Percentiles rank a stretch among this genome's conserved stretches.
Conservation (phyloP, 352 stramenopile genomes). For the Phytophthora sojae region DNA sequence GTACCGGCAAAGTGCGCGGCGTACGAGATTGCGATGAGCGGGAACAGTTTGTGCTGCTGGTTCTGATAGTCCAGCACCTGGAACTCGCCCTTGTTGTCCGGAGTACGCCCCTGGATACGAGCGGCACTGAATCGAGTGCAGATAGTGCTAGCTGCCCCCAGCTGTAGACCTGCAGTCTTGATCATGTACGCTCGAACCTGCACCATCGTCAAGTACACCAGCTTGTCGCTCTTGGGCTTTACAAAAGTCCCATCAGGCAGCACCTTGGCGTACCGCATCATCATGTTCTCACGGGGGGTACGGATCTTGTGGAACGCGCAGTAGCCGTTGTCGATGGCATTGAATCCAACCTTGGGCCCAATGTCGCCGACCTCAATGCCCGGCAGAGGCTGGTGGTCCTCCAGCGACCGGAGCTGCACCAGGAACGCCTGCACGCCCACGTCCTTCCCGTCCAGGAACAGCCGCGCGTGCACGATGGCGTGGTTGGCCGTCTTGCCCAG, state of each 20-base stretch:
- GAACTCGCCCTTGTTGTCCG: constrained; percentile 43
- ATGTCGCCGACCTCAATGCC: constrained; percentile 43
- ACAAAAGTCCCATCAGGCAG: constrained; percentile 59
- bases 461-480: constrained; percentile 38
- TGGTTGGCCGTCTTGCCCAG: constrained; percentile 46
- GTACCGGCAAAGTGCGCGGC: not conserved
- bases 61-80: constrained; percentile 68
- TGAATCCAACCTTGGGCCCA: constrained; percentile 37
- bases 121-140: constrained; percentile 55
- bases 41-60: constrained; percentile 52
- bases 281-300: constrained; percentile 31
- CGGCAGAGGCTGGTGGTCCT: constrained; percentile 35
- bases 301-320: constrained; percentile 31
- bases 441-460: constrained; percentile 36
- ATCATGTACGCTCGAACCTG: constrained; percentile 45
- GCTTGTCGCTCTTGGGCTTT: constrained; percentile 67
- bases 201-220: constrained; percentile 70
- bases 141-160: constrained; percentile 42
- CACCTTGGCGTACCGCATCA: constrained; percentile 43
- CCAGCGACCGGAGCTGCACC: constrained; percentile 35
- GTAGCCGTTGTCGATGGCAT: constrained; percentile 21
- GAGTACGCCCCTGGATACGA: constrained; percentile 50
- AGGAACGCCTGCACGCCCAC: constrained; percentile 41
- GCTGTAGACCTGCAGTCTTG: constrained; percentile 9
- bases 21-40: constrained; percentile 35